Base-by-base conservation (phyloP, 257 asterid species). In the Nicotiana benthamiana region DNA sequence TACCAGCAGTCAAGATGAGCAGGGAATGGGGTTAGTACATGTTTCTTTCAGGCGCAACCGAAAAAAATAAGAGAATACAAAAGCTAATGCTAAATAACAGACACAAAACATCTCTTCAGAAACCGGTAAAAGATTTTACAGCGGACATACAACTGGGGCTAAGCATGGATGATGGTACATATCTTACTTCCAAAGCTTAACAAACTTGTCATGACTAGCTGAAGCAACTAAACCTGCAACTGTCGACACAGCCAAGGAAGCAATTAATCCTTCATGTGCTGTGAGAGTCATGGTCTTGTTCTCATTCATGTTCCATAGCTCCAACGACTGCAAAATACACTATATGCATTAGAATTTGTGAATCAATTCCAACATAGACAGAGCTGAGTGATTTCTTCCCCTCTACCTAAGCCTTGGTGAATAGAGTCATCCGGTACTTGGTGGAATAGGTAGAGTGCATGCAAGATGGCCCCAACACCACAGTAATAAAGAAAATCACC, bases 271-370 rank as follows among this genome's bases (percentile, higher is more conserved):
- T 12, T 92, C 97, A 59, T 94, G 98, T 1, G 95, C 97, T 0
- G 95, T 64, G 17, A 94, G 90, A 17, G 94, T 89, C 98, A 94
- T 87, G 2, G 96, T 91, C 85, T 93, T 91, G 90, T 90, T 93
- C 85, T 90, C 96, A 0, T 84, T 67, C 97, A 91, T 91, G 90
- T 94, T 88, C 98, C 98, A 94, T 2, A 94, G 94, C 94, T 92
- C 98, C 83, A 94, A 72, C 0, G 98, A 91, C 98, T 94, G 92
- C 6, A 80, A 83, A 11, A 67, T 74, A 17, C 77, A 70, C 13
- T 13, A 43, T n/a, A 27, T 17, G 9, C 54, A 13, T 68, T 20
- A 48, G 51, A 66, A 79, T 72, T 18, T 0, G 32, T 80, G 22
- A 36, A 48, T 16, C 43, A 43, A 43, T 43, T 9, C 22, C 34